These are phyloP conservation scores for Penicillium sp. DNA, from an alignment of 2,329 filamentous ascomycete genomes.

Conservation along the genomic window DNA sequence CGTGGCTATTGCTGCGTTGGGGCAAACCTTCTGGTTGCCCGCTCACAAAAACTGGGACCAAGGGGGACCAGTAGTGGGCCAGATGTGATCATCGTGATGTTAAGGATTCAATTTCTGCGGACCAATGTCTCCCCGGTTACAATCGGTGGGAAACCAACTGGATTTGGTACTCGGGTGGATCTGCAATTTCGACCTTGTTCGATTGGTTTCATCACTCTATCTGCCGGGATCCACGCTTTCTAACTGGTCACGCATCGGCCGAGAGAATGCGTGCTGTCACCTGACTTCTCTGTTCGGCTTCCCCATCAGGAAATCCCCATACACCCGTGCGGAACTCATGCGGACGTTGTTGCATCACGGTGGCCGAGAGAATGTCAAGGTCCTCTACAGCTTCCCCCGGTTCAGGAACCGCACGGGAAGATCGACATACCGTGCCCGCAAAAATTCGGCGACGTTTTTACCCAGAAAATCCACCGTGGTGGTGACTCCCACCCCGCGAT, in stretches of 20 bases:
- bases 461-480: constrained; percentile 40
- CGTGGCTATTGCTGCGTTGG: too few species aligned
- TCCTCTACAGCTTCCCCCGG: constrained; percentile 24
- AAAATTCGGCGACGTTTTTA: constrained; percentile 42
- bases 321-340: too few species aligned
- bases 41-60: neutral
- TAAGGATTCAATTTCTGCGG: constrained; percentile 15
- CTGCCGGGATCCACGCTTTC: neutral
- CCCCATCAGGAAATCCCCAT: neutral
- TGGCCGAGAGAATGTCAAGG: neutral
- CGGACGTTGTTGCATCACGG: too few species aligned
- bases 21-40: neutral
- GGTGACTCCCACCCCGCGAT: constrained; percentile 38
- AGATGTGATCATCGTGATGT: constrained; percentile 20
- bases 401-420: constrained; percentile 37
- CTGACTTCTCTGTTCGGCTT: too few species aligned
- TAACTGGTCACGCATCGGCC: constrained; percentile 1
- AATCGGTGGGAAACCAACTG: constrained; percentile 11
- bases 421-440: constrained; percentile 37
- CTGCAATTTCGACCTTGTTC: constrained; percentile 4
- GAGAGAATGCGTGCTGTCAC: constrained; percentile 2
- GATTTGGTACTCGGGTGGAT: constrained; percentile 10
- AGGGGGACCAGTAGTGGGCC: constrained; percentile 11
- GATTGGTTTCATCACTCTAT: neutral
- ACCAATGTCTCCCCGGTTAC: constrained; percentile 19